These are phyloP conservation scores for Afroboletus lepidellus DNA, from an alignment of 1,284 basidiomycete genomes.

Conservation along the genomic window DNA sequence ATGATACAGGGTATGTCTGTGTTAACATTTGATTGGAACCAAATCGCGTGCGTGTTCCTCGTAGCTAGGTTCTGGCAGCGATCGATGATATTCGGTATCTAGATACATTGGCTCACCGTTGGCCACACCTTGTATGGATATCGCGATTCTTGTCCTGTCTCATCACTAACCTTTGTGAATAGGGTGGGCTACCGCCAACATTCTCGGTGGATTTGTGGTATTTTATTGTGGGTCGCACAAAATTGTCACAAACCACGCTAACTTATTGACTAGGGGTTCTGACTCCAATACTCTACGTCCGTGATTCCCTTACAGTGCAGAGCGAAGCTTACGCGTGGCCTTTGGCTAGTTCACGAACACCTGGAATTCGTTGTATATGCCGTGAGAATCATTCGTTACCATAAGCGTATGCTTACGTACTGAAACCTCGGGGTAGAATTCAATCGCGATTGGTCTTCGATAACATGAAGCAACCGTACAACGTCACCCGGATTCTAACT, in stretches of 20 bases:
- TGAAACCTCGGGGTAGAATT: constrained; percentile 23
- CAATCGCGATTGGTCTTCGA: constrained; percentile 39
- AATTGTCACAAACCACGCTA: neutral
- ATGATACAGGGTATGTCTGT: constrained; percentile 41
- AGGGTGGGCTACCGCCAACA: constrained; percentile 61
- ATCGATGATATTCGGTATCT: neutral
- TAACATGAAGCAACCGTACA: constrained; percentile 53
- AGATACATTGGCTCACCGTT: constrained; percentile 46
- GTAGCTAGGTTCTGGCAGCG: neutral
- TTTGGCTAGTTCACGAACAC: constrained; percentile 48
- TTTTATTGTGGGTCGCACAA: constrained; percentile 43
- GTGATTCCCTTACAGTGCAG: constrained; percentile 6
- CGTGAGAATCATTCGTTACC: constrained; percentile 18
- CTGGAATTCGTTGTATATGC: constrained; percentile 46
- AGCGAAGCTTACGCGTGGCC: constrained; percentile 1
- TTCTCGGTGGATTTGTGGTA: constrained; percentile 62
- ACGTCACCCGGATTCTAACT: constrained; percentile 56
- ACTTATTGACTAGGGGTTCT: constrained; percentile 47
- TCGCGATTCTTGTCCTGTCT: neutral
- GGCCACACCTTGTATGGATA: constrained; percentile 31
- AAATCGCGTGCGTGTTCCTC: constrained; percentile 39
- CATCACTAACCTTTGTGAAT: constrained; percentile 7
- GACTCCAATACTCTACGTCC: constrained; percentile 44
- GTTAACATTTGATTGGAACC: constrained; percentile 52
- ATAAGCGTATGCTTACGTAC: neutral